Evolutionary conservation across 768 basidiomycete species (phyloP).

Genomic region (Amyloporia xantha): DNA sequence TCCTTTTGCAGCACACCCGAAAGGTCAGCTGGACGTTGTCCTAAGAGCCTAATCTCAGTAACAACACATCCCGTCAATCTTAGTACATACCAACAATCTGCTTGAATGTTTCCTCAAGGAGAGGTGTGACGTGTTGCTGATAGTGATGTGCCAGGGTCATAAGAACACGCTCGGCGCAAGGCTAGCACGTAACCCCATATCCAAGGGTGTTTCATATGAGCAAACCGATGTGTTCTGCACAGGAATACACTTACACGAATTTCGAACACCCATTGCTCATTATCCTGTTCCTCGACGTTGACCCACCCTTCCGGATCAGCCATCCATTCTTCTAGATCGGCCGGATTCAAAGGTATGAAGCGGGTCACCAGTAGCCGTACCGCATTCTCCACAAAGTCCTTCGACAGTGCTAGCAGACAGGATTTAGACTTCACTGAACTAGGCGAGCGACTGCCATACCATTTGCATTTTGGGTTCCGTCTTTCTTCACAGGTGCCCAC

Average conservation of each 20-base stretch:
- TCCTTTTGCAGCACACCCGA: constrained; percentile 69
- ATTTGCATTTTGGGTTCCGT: constrained; percentile 52
- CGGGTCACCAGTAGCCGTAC: constrained; percentile 73
- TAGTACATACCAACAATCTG: constrained; percentile 45
- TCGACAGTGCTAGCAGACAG: constrained; percentile 57
- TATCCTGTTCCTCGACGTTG: constrained; percentile 81
- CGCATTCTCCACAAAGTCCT: constrained; percentile 67
- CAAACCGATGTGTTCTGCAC: too few relatives aligned
- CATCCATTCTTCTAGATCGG: constrained; percentile 80
- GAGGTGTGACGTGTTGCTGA: constrained; percentile 57
- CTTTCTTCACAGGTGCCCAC: constrained; percentile 63
- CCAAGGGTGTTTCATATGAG: background rate
- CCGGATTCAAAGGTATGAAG: constrained; percentile 77
- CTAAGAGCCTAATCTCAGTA: constrained; percentile 19
- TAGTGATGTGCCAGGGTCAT: constrained; percentile 73
- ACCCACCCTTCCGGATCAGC: constrained; percentile 94
- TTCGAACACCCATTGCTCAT: constrained; percentile 90
- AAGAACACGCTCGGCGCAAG: constrained; percentile 90
- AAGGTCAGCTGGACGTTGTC: constrained; percentile 46
- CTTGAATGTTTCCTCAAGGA: constrained; percentile 55
- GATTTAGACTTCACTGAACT: background rate
- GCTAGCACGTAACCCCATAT: too few relatives aligned
- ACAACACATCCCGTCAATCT: background rate
- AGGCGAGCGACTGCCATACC: too few relatives aligned
- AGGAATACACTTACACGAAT: constrained; percentile 70